Evolutionary conservation across 371 early-diverging fungal species (phyloP), one percentile per base, ranked within the genome.

Genomic region (Parasitella parasitica): DNA sequence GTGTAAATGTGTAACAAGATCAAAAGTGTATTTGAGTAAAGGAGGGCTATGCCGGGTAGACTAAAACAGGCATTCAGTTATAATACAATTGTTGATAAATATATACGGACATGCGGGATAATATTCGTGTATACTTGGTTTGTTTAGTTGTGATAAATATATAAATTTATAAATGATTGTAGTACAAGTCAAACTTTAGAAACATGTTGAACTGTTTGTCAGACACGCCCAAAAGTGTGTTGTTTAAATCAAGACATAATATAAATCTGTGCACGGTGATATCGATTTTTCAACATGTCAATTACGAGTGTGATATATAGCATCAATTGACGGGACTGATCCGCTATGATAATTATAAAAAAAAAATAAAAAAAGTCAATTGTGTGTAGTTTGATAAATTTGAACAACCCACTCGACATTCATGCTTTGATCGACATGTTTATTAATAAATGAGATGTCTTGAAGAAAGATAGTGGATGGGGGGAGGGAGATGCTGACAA

Each of bases 361-460:
- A n/a, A n/a, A n/a, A n/a, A n/a, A n/a, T n/a, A n/a, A n/a, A n/a
- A n/a, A n/a, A n/a, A n/a, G n/a, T n/a, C n/a, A n/a, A n/a, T n/a
- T n/a, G n/a, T n/a, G n/a, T n/a, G n/a, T n/a, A n/a, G n/a, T n/a
- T n/a, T n/a, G n/a, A n/a, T n/a, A n/a, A n/a, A 53, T 53, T 36
- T 53, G 54, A 36, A 53, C 54, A 53, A 53, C 54, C 54, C 54
- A 53, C 54, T 53, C 54, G 54, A 53, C 34, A 26, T 18, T 51
- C 59, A 51, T 51, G 51, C 52, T 59, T 34, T 51, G 59, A 59
- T 59, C 59, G 35, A 51, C 59, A 51, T 27, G 16, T 38, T 27
- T 18, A 49, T 28, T 43, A 56, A 49, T 28, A 49, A 39, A 56
- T 15, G 56, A 41, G 28, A 16, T 15, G 2, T 18, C 9, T 4